These are phyloP conservation scores for Sextonia rubra DNA, from an alignment of 164 flowering plant genomes.

Conservation along the genomic window DNA sequence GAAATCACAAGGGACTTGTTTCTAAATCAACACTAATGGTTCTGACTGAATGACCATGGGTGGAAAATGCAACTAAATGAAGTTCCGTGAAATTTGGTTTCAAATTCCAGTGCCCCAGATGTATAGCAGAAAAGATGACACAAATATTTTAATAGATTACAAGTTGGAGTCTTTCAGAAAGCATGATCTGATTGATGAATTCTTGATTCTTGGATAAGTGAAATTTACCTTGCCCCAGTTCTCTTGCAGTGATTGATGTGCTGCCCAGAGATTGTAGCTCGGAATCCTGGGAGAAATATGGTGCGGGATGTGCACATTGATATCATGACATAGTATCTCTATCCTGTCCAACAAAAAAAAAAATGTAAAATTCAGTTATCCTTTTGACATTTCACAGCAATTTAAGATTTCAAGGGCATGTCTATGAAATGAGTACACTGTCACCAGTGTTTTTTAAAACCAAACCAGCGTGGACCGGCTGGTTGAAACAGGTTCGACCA, in stretches of 20 bases:
- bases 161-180: not conserved
- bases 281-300: slow-evolving; percentile 89
- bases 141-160: no score
- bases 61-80: no score
- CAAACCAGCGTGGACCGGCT: no score
- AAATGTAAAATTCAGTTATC: not conserved
- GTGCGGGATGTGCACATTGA: slow-evolving; percentile 90
- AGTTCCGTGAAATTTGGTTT: not conserved
- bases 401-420: slow-evolving; percentile 57
- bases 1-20: not conserved
- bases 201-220: not conserved
- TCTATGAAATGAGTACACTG: not conserved
- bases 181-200: not conserved
- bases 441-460: no score
- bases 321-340: slow-evolving; percentile 60
- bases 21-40: no score
- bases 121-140: not conserved
- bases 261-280: slow-evolving; percentile 75
- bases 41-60: no score
- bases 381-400: not conserved
- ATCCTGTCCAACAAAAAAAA: slow-evolving; percentile 19
- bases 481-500: no score
- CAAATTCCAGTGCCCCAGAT: not conserved
- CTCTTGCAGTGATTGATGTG: slow-evolving; percentile 61
- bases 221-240: slow-evolving; percentile 86